Base-by-base conservation (phyloP, 2,329 filamentous ascomycete genomes). In the Claviceps lovelessii region DNA sequence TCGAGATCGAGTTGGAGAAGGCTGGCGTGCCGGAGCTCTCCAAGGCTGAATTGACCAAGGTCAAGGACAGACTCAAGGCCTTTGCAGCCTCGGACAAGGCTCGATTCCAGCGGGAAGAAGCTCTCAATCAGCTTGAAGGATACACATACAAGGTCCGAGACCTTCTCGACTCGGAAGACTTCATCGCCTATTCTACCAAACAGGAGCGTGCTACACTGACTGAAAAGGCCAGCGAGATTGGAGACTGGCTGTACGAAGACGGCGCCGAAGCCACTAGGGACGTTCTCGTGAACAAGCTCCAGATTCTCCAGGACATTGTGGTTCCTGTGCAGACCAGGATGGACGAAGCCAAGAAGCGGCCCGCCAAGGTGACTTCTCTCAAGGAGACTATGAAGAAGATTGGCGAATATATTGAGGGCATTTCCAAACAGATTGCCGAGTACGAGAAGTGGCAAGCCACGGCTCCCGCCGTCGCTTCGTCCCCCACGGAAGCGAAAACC, bases 191-290 rank as follows among this genome's bases (percentile, higher is more conserved):
- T 4, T 86, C 90, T 37, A 91, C 85, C 10, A 73, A 81, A 4
- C 76, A 79, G 23, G 80, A 90, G 64, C 80, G 88, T 49, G 68
- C 76, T 7, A 70, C 72, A n/a, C 76, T 97, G 13, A 79, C 85
- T 61, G 74, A 81, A 57, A 83, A 84, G 63, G 77, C 88, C 44
- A 77, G 79, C 57, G 79, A 81, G 51, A 79, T 83, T 28, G 86
- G 87, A 62, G 90, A 95, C 11, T 98, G 93, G 91, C 81, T 98
- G 57, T 93, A 95, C 66, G 87, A 81, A 17, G 90, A 90, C 49
- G 89, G 91, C 55, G 77, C 79, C 17, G 83, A 90, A 51, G 90
- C 93, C 5, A 76, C 80, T 41, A 84, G 83, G 56, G 81, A 87
- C 3, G 82, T 85, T 50, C 79, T 98, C 63, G 87, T 85, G 67